Evolutionary conservation across 2,329 filamentous ascomycete species (phyloP).

Genomic region (Cladophialophora chaetospira): DNA sequence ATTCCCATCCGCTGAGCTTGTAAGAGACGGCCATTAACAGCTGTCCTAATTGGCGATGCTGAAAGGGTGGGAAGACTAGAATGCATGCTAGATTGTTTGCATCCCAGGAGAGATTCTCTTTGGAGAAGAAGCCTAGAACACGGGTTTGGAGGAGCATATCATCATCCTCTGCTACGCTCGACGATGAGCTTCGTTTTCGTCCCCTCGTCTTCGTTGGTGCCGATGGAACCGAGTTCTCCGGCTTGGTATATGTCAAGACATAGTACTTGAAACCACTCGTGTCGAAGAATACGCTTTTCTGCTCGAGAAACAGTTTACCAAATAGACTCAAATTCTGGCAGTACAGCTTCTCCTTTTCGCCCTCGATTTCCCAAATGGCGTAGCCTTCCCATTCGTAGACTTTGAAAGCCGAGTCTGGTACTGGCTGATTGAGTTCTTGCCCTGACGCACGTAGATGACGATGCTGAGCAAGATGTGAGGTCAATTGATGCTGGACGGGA

Average conservation of each 20-base stretch:
- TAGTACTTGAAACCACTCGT: conserved; percentile 94
- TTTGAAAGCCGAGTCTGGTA: conserved; percentile 65
- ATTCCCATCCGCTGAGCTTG: conserved; percentile 80
- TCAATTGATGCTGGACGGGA: conserved; percentile 43
- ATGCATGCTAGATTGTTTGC: conserved; percentile 98
- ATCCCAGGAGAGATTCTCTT: conserved; percentile 98
- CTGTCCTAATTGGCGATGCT: conserved; percentile 83
- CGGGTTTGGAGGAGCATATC: conserved; percentile 44
- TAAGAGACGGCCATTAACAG: conserved; percentile 92
- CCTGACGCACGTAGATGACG: conserved; percentile 35
- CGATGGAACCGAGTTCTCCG: neutral
- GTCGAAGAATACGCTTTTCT: conserved; percentile 98
- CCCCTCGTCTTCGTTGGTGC: conserved; percentile 24
- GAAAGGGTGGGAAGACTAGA: conserved; percentile 92
- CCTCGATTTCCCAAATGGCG: conserved; percentile 90
- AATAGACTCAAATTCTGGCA: conserved; percentile 95
- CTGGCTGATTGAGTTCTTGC: conserved; percentile 23
- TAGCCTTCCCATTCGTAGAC: conserved; percentile 80
- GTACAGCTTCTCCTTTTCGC: conserved; percentile 83
- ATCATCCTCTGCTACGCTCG: conserved; percentile 31
- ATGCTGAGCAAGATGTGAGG: conserved; percentile 53
- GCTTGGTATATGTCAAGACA: conserved; percentile 71
- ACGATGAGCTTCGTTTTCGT: conserved; percentile 27
- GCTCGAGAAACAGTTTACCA: conserved; percentile 95
- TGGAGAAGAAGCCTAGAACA: conserved; percentile 95